These are phyloP conservation scores for Drosera capensis DNA, from an alignment of 148 eudicot species.

Conservation along the genomic window DNA sequence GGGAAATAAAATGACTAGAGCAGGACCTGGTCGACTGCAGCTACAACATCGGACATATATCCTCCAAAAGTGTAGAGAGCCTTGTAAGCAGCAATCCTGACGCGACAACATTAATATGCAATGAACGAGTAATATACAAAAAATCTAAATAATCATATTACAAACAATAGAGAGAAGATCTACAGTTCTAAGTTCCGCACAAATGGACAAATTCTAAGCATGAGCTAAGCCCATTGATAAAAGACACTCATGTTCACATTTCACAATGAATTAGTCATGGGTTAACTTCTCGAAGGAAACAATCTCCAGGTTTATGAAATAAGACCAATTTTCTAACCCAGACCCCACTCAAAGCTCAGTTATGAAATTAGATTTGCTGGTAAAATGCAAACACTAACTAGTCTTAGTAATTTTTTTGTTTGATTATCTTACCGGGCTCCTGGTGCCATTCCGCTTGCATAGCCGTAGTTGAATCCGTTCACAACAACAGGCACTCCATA, in stretches of 20 bases:
- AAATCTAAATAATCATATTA: no score
- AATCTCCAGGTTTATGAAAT: no score
- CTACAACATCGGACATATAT: conserved; percentile 63
- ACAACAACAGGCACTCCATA: conserved; percentile 31
- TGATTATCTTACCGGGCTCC: conserved; percentile 37
- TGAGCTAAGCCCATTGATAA: no score
- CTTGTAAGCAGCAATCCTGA: conserved; percentile 60
- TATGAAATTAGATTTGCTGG: no score
- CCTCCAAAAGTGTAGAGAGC: conserved; percentile 59
- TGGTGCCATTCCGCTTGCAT: conserved; percentile 73
- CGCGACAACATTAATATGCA: background rate
- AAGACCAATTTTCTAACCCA: no score
- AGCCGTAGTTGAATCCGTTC: conserved; percentile 48
- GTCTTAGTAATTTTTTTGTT: background rate
- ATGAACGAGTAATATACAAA: background rate
- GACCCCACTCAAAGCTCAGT: no score
- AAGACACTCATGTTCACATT: no score
- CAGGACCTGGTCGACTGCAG: conserved; percentile 61
- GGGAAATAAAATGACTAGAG: background rate
- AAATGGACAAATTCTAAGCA: no score
- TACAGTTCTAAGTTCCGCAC: no score
- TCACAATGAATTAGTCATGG: no score
- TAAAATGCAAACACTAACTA: background rate
- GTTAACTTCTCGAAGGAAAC: no score
- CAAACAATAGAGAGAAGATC: no score